Evolutionary conservation across 192 early-diverging fungal genomes (phyloP).

Genomic region (Borealophlyctis nickersoniae): DNA sequence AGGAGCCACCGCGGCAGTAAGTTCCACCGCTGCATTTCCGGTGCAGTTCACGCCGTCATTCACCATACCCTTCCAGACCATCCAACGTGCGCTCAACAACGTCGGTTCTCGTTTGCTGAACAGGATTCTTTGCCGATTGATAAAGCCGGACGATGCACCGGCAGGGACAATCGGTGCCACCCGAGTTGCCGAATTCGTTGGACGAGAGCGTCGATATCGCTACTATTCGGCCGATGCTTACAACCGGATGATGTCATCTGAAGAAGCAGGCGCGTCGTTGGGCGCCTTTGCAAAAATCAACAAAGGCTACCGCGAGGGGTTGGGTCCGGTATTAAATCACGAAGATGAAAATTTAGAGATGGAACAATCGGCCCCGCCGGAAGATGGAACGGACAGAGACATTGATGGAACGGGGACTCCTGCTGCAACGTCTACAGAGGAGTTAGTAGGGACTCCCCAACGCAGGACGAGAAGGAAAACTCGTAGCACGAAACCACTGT

Average conservation of each 20-base stretch:
- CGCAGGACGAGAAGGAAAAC: no score
- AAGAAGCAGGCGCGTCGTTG: no score
- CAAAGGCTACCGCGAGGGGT: no score
- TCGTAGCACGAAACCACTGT: no score
- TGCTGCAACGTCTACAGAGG: no score
- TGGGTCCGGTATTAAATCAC: neutral
- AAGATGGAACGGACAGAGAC: neutral
- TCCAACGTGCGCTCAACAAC: conserved; percentile 48
- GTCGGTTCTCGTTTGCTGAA: conserved; percentile 47
- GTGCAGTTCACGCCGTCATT: no score
- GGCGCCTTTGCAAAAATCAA: no score
- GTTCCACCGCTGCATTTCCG: no score
- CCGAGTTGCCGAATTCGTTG: conserved; percentile 54
- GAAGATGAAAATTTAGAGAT: neutral
- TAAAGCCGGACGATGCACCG: conserved; percentile 32
- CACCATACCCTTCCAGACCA: conserved; percentile 21
- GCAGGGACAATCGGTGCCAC: conserved; percentile 37
- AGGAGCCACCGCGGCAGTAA: conserved; percentile 53
- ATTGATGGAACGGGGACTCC: no score
- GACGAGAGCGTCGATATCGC: conserved; percentile 60
- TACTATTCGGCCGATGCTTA: conserved; percentile 51
- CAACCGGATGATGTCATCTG: conserved; percentile 4
- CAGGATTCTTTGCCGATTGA: conserved; percentile 44
- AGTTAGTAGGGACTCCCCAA: no score
- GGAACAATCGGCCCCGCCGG: neutral